phyloP scores from a whole-genome alignment of 768 basidiomycete species.

The Mycena latifolia region DNA sequence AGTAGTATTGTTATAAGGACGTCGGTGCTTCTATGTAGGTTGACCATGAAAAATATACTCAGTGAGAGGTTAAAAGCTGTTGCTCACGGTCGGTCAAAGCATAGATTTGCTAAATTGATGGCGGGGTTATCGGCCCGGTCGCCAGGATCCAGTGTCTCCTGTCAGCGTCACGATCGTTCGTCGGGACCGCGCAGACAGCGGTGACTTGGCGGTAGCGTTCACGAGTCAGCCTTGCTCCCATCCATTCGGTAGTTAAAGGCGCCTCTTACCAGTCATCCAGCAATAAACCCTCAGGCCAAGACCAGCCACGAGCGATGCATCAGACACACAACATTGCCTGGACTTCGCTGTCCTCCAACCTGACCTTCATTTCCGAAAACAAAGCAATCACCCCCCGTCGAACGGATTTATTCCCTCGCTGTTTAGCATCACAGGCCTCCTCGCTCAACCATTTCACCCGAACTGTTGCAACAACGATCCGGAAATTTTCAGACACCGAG shows the following conservation, averaged over 20 bases:
- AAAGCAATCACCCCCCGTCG: conserved; percentile 41
- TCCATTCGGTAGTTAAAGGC: no score
- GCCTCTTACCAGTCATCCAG: no score
- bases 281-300: no score
- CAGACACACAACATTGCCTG: conserved; percentile 57
- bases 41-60: no score
- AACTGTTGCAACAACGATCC: conserved; percentile 44
- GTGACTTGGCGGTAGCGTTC: no score
- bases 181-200: no score
- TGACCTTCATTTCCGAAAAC: conserved; percentile 49
- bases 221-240: not conserved
- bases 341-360: conserved; percentile 48
- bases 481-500: conserved; percentile 51
- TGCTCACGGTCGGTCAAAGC: conserved; percentile 8
- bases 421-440: conserved; percentile 37
- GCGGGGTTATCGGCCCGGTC: not conserved
- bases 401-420: conserved; percentile 44
- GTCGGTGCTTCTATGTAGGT: no score
- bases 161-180: no score
- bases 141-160: not conserved
- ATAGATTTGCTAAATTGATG: not conserved
- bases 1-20: no score
- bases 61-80: no score
- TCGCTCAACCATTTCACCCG: conserved; percentile 50
- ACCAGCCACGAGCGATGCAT: conserved; percentile 44